Base-by-base conservation (phyloP, 108 stramenopile species). In the Epithemia pelagica region DNA sequence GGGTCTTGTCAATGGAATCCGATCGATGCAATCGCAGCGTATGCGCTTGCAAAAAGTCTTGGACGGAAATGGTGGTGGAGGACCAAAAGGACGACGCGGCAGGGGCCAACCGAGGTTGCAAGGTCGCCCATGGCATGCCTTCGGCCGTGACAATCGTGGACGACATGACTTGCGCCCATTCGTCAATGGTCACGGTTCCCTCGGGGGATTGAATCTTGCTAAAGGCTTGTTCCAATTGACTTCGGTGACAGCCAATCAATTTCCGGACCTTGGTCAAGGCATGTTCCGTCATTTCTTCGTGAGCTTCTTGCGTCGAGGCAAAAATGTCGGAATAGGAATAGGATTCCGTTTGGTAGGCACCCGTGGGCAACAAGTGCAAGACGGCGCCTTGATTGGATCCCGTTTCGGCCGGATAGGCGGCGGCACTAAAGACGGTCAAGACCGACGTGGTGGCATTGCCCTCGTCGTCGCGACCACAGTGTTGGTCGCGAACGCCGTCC, bases 341-440 rank as follows among this genome's bases (percentile, higher is more conserved):
- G 1, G 22, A 15, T 21, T 67, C 37, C 2, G 46, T 18, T 31
- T 67, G 30, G 52, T 56, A 54, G 1, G 57, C 52, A 0, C 66
- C 66, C 30, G 59, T 54, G n/a, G 59, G 46, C 7, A 10, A 10
- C 28, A 73, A 46, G 15, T 67, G 28, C 15, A 73, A 21, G 52
- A 66, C 24, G 30, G 60, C 72, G 1, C 72, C 72, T 29, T n/a
- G 21, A 25, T 67, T 73, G 26, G 57, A 52, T 32, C 72, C 72
- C 32, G 55, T 59, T 56, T 60, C 72, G 53, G 59, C 52, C 26
- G 72, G 72, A 67, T 73, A 73, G 58, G 66, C 58, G 15, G 72
- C 56, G 1, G 64, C 32, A 22, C 65, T 67, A 62, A 73, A 73
- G 28, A 73, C 61, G 0, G 72, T 73, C 8, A 73, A 28, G 1